phyloP scores from a whole-genome alignment of 2,329 filamentous ascomycete genomes.

The Cryoendolithus antarcticus region DNA sequence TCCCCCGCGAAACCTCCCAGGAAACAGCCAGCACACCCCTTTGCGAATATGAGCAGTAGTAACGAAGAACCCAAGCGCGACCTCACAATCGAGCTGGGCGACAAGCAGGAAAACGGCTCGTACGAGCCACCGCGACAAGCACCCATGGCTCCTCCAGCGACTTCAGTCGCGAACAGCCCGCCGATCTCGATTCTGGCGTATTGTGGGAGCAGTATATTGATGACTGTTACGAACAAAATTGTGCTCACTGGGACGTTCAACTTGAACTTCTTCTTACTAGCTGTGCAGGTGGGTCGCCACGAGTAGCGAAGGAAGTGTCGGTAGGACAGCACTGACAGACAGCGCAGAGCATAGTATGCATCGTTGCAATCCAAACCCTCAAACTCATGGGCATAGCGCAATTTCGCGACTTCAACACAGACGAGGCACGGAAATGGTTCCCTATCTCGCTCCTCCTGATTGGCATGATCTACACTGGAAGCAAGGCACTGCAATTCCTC shows the following conservation, averaged over 20 bases:
- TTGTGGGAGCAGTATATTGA: slow-evolving; percentile 91
- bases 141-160: slow-evolving; percentile 36
- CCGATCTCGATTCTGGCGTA: slow-evolving; percentile 74
- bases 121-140: slow-evolving; percentile 30
- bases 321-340: neutral
- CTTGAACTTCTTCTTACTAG: slow-evolving; percentile 88
- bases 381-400: slow-evolving; percentile 73
- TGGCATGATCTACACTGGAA: slow-evolving; percentile 97
- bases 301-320: too few relatives aligned
- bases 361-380: slow-evolving; percentile 67
- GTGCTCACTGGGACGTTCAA: slow-evolving; percentile 92
- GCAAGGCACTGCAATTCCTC: slow-evolving; percentile 89
- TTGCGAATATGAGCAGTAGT: slow-evolving; percentile 44
- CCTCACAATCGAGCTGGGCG: slow-evolving; percentile 58
- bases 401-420: slow-evolving; percentile 70
- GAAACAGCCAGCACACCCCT: slow-evolving; percentile 1
- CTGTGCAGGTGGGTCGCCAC: slow-evolving; percentile 59
- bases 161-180: slow-evolving; percentile 49
- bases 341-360: slow-evolving; percentile 72
- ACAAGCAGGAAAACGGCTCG: slow-evolving; percentile 39
- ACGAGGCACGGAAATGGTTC: slow-evolving; percentile 94
- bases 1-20: slow-evolving; percentile 2
- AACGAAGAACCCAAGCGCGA: slow-evolving; percentile 82
- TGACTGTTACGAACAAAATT: slow-evolving; percentile 99
- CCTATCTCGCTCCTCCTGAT: slow-evolving; percentile 91